A percentile compares a stretch with the other conserved stretches of the same genome.
These are phyloP conservation scores for Amylostereum areolatum DNA, from an alignment of 1,284 basidiomycete species.

Conservation along the genomic window DNA sequence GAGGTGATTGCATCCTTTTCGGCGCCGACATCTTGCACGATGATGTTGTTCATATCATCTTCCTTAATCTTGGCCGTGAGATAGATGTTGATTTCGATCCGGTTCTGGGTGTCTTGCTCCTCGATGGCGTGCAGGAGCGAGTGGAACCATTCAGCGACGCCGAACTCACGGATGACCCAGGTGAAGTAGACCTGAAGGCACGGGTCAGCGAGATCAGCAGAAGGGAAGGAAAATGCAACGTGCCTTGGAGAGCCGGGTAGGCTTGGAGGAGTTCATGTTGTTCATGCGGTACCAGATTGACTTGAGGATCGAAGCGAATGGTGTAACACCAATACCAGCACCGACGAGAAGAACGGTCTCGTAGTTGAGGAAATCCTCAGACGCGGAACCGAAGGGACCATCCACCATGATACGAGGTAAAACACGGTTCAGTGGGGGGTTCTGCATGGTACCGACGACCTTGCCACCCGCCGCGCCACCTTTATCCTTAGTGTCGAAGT, in stretches of 20 bases:
- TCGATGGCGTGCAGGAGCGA: slow-evolving; percentile 87
- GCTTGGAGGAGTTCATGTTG: slow-evolving; percentile 63
- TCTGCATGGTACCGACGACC: slow-evolving; percentile 48
- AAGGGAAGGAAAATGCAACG: background rate
- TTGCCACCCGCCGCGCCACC: slow-evolving; percentile 43
- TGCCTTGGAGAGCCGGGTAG: slow-evolving; percentile 68
- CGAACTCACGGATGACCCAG: slow-evolving; percentile 87
- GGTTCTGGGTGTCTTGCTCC: slow-evolving; percentile 76
- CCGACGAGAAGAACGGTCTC: slow-evolving; percentile 83
- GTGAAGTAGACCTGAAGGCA: slow-evolving; percentile 64
- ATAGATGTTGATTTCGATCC: slow-evolving; percentile 89
- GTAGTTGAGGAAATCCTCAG: slow-evolving; percentile 82
- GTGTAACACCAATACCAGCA: slow-evolving; percentile 89
- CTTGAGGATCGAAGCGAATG: slow-evolving; percentile 88
- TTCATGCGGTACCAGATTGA: slow-evolving; percentile 93
- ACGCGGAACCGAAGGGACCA: slow-evolving; percentile 81
- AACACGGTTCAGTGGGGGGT: slow-evolving; percentile 59
- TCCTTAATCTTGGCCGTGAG: slow-evolving; percentile 84
- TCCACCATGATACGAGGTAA: slow-evolving; percentile 88
- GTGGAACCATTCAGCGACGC: slow-evolving; percentile 88
- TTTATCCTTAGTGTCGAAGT: slow-evolving; percentile 55
- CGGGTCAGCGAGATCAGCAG: background rate
- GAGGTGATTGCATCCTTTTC: slow-evolving; percentile 85
- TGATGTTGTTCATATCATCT: slow-evolving; percentile 86
- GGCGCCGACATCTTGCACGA: slow-evolving; percentile 83